phyloP scores from a whole-genome alignment of 2,329 filamentous ascomycete species.

The Cladophialophora immunda region DNA sequence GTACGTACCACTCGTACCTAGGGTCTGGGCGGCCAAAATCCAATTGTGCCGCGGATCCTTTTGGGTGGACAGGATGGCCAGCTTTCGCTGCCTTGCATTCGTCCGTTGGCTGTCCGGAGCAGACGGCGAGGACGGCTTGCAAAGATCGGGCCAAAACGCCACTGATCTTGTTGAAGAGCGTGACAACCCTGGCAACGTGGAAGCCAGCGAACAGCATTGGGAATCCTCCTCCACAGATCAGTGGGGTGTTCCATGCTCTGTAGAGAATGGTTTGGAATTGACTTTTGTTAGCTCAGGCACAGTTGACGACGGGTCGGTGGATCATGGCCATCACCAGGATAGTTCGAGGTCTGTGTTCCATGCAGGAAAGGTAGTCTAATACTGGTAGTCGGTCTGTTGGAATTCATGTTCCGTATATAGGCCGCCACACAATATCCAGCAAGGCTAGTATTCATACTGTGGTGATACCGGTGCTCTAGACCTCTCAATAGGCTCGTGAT shows the following conservation, averaged over 20 bases:
- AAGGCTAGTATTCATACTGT: neutral
- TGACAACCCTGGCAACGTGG: neutral
- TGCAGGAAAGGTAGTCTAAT: neutral
- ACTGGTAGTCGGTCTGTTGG: neutral
- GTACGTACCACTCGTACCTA: neutral
- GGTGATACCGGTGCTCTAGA: neutral
- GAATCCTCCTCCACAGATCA: constrained; percentile 10
- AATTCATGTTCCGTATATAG: neutral
- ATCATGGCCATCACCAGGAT: neutral
- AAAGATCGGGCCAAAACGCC: neutral
- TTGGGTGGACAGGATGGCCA: constrained; percentile 8
- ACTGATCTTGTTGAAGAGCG: neutral
- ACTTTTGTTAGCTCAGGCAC: constrained; percentile 8
- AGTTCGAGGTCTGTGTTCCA: neutral
- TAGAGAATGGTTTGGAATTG: neutral
- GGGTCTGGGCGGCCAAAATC: neutral
- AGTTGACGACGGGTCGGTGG: neutral
- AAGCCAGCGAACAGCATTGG: neutral
- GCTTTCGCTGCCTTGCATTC: constrained; percentile 13
- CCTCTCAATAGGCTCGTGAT: neutral
- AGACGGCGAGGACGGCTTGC: neutral
- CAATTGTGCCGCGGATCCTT: neutral
- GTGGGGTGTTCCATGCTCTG: neutral
- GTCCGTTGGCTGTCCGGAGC: neutral
- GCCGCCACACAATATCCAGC: too few relatives aligned